A percentile compares a stretch with the other conserved stretches of the same genome.
phyloP scores from a whole-genome alignment of 106 monocot genomes.

The Dioscorea zingiberensis region DNA sequence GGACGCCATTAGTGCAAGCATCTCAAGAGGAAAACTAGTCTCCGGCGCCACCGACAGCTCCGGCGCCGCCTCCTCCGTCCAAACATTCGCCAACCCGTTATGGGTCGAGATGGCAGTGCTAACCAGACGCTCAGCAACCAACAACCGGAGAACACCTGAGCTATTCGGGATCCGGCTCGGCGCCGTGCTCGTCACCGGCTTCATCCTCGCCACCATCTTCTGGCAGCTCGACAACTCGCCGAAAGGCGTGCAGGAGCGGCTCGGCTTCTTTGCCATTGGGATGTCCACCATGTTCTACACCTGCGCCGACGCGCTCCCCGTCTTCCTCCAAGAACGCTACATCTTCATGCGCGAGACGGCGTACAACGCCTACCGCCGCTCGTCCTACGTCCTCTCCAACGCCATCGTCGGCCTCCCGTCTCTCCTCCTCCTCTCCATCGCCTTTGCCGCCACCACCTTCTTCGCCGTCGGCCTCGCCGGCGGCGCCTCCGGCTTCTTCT shows the following conservation, averaged over 20 bases:
- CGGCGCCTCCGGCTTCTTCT: slow-evolving; percentile 57
- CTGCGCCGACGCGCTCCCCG: slow-evolving; percentile 88
- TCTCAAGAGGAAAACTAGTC: slow-evolving; percentile 79
- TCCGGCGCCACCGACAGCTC: slow-evolving; percentile 42
- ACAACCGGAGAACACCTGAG: slow-evolving; percentile 54
- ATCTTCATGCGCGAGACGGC: slow-evolving; percentile 96
- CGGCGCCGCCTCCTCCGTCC: slow-evolving; percentile 21
- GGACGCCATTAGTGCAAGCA: slow-evolving; percentile 82
- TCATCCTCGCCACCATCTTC: slow-evolving; percentile 92
- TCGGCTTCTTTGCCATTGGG: slow-evolving; percentile 92
- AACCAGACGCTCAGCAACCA: slow-evolving; percentile 33
- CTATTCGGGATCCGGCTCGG: slow-evolving; percentile 61
- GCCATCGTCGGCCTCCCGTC: slow-evolving; percentile 69
- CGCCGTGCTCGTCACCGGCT: slow-evolving; percentile 72
- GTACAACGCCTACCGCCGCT: slow-evolving; percentile 93
- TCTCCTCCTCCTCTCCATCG: slow-evolving; percentile 52
- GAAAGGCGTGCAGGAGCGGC: slow-evolving; percentile 77
- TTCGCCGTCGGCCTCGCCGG: slow-evolving; percentile 86
- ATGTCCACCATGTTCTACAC: slow-evolving; percentile 96
- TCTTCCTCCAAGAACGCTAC: slow-evolving; percentile 88
- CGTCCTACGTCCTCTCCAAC: slow-evolving; percentile 93
- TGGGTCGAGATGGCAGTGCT: slow-evolving; percentile 61
- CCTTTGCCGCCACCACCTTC: slow-evolving; percentile 77
- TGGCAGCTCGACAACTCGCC: slow-evolving; percentile 84
- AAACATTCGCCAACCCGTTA: slow-evolving; percentile 73